Evolutionary conservation across 257 asterid genomes (phyloP).

Genomic region (Ilex asprella): DNA sequence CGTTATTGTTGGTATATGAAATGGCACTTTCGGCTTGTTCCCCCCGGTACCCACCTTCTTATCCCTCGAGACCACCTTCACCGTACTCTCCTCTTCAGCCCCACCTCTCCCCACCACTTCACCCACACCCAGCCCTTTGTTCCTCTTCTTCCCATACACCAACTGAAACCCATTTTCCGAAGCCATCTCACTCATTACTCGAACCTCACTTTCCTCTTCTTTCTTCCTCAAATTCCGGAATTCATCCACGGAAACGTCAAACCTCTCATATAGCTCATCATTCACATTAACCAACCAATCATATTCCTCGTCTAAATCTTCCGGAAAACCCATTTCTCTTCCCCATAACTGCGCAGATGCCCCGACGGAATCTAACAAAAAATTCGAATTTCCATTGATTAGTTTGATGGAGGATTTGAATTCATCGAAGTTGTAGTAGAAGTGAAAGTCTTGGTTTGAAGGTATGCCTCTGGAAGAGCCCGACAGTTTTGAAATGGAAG

Average conservation of each 20-base stretch:
- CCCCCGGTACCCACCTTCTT: conserved; percentile 35
- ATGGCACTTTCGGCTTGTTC: conserved; percentile 76
- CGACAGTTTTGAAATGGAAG: conserved; percentile 60
- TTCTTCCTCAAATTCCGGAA: conserved; percentile 41
- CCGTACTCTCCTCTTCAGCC: conserved; percentile 10
- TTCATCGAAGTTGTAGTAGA: conserved; percentile 72
- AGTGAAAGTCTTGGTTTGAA: conserved; percentile 65
- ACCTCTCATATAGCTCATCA: conserved; percentile 62
- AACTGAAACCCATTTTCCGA: conserved; percentile 58
- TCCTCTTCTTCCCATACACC: conserved; percentile 53
- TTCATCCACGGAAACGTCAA: conserved; percentile 70
- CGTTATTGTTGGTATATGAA: conserved; percentile 63
- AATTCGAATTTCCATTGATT: conserved; percentile 45
- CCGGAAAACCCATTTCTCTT: conserved; percentile 45
- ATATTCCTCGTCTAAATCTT: conserved; percentile 52
- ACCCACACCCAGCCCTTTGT: conserved; percentile 17
- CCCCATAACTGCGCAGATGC: conserved; percentile 46
- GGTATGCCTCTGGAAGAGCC: conserved; percentile 82
- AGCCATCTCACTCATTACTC: conserved; percentile 35
- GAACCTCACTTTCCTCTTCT: conserved; percentile 58
- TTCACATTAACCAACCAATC: conserved; percentile 78
- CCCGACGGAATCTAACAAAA: conserved; percentile 44
- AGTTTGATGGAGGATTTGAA: conserved; percentile 52
- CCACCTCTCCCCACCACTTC: background rate
- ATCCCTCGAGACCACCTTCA: conserved; percentile 10